Conservation (phyloP, 2,329 filamentous ascomycete species). For the Pseudomassariella vexata region DNA sequence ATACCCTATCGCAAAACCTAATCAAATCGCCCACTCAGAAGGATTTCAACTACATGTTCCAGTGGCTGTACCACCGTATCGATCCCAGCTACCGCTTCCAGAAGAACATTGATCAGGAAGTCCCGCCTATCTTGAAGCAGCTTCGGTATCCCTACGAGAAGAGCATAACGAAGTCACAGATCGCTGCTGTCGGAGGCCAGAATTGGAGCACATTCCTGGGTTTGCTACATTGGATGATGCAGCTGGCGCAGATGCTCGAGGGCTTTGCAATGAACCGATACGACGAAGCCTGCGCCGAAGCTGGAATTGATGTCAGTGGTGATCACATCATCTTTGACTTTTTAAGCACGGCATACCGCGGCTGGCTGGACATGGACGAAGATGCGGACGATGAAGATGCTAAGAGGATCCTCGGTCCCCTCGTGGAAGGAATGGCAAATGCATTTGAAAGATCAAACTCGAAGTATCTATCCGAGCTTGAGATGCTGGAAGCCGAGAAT, state of each 20-base stretch:
- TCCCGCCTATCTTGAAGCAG: constrained; percentile 87
- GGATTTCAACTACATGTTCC: constrained; percentile 96
- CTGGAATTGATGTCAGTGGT: constrained; percentile 78
- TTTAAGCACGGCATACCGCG: constrained; percentile 80
- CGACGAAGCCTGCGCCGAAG: constrained; percentile 84
- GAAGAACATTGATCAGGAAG: constrained; percentile 92
- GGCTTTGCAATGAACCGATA: constrained; percentile 73
- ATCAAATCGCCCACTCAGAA: constrained; percentile 95
- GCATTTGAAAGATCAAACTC: constrained; percentile 84
- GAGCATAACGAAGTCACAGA: constrained; percentile 93
- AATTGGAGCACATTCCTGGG: constrained; percentile 96
- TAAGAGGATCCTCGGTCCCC: constrained; percentile 71
- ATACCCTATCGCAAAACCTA: constrained; percentile 83
- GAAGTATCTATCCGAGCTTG: constrained; percentile 77
- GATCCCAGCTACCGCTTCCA: constrained; percentile 91
- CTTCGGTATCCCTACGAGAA: constrained; percentile 92
- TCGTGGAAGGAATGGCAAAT: constrained; percentile 79
- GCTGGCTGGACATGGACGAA: constrained; percentile 90
- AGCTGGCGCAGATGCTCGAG: constrained; percentile 89
- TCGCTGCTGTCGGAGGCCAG: constrained; percentile 89
- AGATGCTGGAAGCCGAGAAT: constrained; percentile 82
- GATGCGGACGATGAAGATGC: constrained; percentile 82
- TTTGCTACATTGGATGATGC: constrained; percentile 98
- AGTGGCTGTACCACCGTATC: constrained; percentile 94
- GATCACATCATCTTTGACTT: constrained; percentile 96